A percentile compares a stretch with the other conserved stretches of the same genome.
phyloP scores from a whole-genome alignment of 495 filamentous ascomycete genomes.

The Penicillium psychrofluorescens region DNA sequence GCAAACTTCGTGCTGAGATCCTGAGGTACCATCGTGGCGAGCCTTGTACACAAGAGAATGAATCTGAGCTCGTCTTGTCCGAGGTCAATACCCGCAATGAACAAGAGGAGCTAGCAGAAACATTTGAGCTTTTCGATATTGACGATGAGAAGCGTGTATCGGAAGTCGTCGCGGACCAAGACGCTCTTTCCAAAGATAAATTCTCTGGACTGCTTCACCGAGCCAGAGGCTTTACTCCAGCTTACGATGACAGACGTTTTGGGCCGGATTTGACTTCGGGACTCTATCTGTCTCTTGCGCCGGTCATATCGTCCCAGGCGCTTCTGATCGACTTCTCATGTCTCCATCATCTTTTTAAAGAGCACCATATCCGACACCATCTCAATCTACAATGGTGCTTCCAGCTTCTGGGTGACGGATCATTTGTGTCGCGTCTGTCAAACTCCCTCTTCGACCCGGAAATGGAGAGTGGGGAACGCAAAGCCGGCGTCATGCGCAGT shows the following conservation, averaged over 20 bases:
- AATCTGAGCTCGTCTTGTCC: neutral
- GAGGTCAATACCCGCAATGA: neutral
- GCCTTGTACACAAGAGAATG: neutral
- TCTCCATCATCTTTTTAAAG: slow-evolving; percentile 71
- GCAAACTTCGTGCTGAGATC: slow-evolving; percentile 35
- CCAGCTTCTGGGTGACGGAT: slow-evolving; percentile 76
- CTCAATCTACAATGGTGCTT: slow-evolving; percentile 69
- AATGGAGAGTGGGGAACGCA: slow-evolving; percentile 70
- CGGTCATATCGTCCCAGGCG: slow-evolving; percentile 66
- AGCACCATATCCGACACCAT: slow-evolving; percentile 68
- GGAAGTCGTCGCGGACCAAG: slow-evolving; percentile 17
- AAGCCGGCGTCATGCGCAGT: slow-evolving; percentile 55
- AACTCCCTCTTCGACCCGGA: slow-evolving; percentile 82
- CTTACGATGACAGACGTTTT: slow-evolving; percentile 27
- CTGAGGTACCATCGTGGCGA: slow-evolving; percentile 26
- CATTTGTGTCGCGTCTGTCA: slow-evolving; percentile 70
- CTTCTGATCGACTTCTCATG: slow-evolving; percentile 68
- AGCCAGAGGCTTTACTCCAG: slow-evolving; percentile 3
- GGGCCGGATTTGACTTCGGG: slow-evolving; percentile 65
- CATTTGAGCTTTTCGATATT: slow-evolving; percentile 35
- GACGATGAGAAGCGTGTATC: slow-evolving; percentile 19
- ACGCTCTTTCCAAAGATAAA: slow-evolving; percentile 20
- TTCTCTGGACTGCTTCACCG: slow-evolving; percentile 19
- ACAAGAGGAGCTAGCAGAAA: slow-evolving; percentile 9
- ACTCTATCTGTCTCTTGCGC: slow-evolving; percentile 67